Base-by-base conservation (phyloP, 1,284 basidiomycete genomes). In the Thecaphora frezii region DNA sequence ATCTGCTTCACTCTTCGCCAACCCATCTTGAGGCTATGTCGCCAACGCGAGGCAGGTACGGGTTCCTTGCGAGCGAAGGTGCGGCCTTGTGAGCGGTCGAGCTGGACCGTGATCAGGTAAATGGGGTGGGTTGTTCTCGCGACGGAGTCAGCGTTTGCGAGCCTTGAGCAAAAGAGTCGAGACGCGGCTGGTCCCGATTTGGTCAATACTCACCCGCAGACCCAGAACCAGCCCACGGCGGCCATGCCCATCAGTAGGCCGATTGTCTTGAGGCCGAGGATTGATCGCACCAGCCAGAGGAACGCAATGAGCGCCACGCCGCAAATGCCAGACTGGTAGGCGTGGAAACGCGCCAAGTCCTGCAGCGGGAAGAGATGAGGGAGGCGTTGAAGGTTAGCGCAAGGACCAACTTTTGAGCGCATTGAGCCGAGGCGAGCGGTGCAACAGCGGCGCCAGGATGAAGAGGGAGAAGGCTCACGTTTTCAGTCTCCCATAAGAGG, bases 311-410 rank as follows among this genome's bases (percentile, higher is more conserved):
- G 43, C 5, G 48, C 54, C 8, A 58, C 65, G 16, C 72, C 72
- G 9, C 59, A 61, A 23, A 74, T 39, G 3, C 68, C 70, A 5
- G 72, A 54, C 46, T 74, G 72, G 43, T 74, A 74, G 33, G 70
- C 72, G 44, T 74, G 72, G 45, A 74, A 74, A 18, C 72, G 43
- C 2, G 71, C 70, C 21, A 74, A 46, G 37, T 74, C 72, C 50
- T 63, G 41, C 26, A 25, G 44, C 3, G n/a, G 33, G 25, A 25
- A 40, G 24, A 24, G 45, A 50, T 7, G 48, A 19, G 23, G 36
- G 48, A 18, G 13, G 46, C 12, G 5, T 19, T n/a, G 26, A 41
- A 21, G 30, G 33, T 26, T 5, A 28, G 2, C 18, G 18, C 19
- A 45, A 25, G 28, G n/a, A n/a, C n/a, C n/a, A n/a, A n/a, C n/a